Evolutionary conservation across 345 rosid species (phyloP), one percentile per base, ranked within the genome.

Genomic region (Eucalyptus pumila): DNA sequence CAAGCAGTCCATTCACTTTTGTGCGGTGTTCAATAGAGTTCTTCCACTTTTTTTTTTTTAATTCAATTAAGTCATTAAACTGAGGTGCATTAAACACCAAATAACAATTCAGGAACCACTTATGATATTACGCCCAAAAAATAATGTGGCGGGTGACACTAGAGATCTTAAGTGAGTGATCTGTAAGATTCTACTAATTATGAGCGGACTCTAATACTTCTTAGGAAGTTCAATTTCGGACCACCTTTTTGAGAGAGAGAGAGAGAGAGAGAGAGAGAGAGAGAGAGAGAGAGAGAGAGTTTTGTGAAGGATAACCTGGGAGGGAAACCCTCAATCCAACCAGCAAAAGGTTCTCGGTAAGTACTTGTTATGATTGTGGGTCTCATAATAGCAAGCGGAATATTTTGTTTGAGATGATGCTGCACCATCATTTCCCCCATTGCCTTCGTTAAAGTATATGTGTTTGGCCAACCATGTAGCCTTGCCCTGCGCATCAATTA

Each of bases 351-450:
- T 60, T 93, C 93, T 58, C 86, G 88, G 86, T 48, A 92, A 48
- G 94, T 93, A 83, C 93, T 90, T 14, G 90, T 91, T 24, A 93
- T 88, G 34, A 93, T 92, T 26, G 93, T 91, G 3, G 94, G 92
- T 23, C 94, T 90, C 23, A 93, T 65, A 11, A 93, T 80, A 45
- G 88, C 91, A 5, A 91, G 87, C 2, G 94, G 92, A 32, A 89
- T 47, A 40, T 91, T 80, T 37, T 89, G 92, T 88, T 91, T 93
- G 76, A 90, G n/a, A n/a, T 86, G 87, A 21, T 90, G 89, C 21
- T 90, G 92, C 32, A 92, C 69, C 87, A 93, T 45, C 94, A 92
- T 93, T 86, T 93, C 94, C 52, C 93, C 95, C 94, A 92, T 92
- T 19, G 95, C 93, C 88, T 93, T 93, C 6, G 95, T 93, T 87